Evolutionary conservation across 78 protist species (phyloP).

Genomic region (Dictyostelium purpureum): DNA sequence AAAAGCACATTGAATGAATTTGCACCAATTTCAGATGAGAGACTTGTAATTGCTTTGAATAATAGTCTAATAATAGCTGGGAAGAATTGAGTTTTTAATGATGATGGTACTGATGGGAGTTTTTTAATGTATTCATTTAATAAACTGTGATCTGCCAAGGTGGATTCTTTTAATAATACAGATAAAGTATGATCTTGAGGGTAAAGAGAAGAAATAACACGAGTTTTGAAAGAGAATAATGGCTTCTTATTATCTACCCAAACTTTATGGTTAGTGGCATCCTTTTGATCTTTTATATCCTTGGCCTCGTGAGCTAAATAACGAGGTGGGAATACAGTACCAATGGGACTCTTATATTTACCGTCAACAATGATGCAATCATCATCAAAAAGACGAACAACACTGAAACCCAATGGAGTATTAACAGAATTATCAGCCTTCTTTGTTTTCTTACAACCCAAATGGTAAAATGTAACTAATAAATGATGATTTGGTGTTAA

Average conservation of each 20-base stretch:
- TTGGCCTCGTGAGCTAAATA: slow-evolving; percentile 28
- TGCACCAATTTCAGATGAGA: neutral
- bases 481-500: slow-evolving; percentile 63
- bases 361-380: slow-evolving; percentile 57
- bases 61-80: slow-evolving; percentile 39
- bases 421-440: slow-evolving; percentile 44
- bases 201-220: slow-evolving; percentile 47
- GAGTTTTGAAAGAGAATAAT: slow-evolving; percentile 44
- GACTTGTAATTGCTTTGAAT: slow-evolving; percentile 14
- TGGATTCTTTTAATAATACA: neutral
- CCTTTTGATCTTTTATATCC: slow-evolving; percentile 30
- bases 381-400: slow-evolving; percentile 37
- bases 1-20: slow-evolving; percentile 23
- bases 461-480: slow-evolving; percentile 57
- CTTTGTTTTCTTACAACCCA: slow-evolving; percentile 61
- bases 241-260: slow-evolving; percentile 80
- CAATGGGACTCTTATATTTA: slow-evolving; percentile 59
- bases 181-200: slow-evolving; percentile 64
- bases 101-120: slow-evolving; percentile 6
- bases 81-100: slow-evolving; percentile 32
- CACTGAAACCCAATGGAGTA: slow-evolving; percentile 26
- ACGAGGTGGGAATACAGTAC: slow-evolving; percentile 59
- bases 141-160: neutral
- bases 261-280: slow-evolving; percentile 6
- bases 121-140: slow-evolving; percentile 35